Conservation (phyloP, 2,329 filamentous ascomycete genomes). For the Fusarium sp. region DNA sequence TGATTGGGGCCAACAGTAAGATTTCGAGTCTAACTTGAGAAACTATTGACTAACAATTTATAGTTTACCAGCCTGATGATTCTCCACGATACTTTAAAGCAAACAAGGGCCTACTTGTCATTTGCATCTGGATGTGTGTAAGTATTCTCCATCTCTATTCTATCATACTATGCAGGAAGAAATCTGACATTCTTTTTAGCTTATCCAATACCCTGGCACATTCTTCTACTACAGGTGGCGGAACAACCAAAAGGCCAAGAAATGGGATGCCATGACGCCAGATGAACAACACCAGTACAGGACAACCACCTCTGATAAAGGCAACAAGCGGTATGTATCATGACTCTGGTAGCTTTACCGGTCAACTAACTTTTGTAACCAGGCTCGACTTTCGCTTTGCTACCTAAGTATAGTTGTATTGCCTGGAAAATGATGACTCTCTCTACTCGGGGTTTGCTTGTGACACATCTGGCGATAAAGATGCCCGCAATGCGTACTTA, state of each 20-base stretch:
- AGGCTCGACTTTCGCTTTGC: not conserved
- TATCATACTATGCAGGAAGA: no score
- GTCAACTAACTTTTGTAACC: accelerated
- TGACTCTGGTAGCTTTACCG: accelerated
- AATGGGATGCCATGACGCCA: constrained; percentile 53
- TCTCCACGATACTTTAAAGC: constrained; percentile 52
- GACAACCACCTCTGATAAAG: constrained; percentile 54
- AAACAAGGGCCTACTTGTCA: constrained; percentile 43
- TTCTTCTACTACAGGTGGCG: constrained; percentile 54
- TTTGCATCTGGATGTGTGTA: constrained; percentile 11
- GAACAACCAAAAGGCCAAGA: constrained; percentile 52
- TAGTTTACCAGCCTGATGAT: constrained; percentile 52
- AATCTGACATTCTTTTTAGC: constrained; percentile 25
- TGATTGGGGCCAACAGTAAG: constrained; percentile 53
- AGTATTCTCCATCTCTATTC: not conserved
- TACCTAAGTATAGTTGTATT: not conserved
- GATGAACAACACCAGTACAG: constrained; percentile 57
- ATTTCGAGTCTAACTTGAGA: not conserved
- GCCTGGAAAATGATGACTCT: not conserved
- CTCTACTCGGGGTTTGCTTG: no score
- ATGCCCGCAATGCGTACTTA: no score
- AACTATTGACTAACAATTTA: not conserved
- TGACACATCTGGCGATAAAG: no score
- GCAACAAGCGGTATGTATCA: constrained; percentile 19
- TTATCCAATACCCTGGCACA: constrained; percentile 52